Percentiles rank a stretch among this genome's conserved stretches.
These are phyloP conservation scores for Rossbeevera mucosa DNA, from an alignment of 768 basidiomycete species.

Conservation along the genomic window DNA sequence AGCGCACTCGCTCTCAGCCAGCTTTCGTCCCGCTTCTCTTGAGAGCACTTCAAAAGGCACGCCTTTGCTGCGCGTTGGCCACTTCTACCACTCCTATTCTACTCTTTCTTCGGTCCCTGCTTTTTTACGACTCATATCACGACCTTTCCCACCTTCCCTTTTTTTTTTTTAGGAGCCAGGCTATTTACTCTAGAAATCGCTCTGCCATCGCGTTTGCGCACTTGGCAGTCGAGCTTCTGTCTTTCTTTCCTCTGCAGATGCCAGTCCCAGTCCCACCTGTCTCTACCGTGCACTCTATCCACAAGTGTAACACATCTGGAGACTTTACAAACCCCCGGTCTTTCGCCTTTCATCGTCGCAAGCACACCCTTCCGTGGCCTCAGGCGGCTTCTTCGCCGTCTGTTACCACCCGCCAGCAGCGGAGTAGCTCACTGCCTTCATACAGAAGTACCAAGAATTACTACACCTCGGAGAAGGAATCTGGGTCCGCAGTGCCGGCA, in stretches of 20 bases:
- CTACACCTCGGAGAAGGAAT: conserved; percentile 60
- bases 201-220: conserved; percentile 42
- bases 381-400: conserved; percentile 61
- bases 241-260: conserved; percentile 60
- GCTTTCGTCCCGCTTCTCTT: conserved; percentile 19
- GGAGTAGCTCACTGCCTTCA: conserved; percentile 66
- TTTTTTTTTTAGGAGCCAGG: conserved; percentile 36
- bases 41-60: conserved; percentile 67
- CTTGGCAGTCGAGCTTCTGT: conserved; percentile 39
- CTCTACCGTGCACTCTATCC: conserved; percentile 57
- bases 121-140: conserved; percentile 68
- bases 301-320: conserved; percentile 52
- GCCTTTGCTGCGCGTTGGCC: conserved; percentile 93
- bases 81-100: conserved; percentile 34
- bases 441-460: conserved; percentile 68
- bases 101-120: conserved; percentile 20
- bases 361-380: conserved; percentile 55
- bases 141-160: conserved; percentile 43
- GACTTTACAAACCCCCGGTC: conserved; percentile 33
- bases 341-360: conserved; percentile 50
- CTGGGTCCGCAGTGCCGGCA: conserved; percentile 2
- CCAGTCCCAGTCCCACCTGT: conserved; percentile 77
- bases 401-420: conserved; percentile 64
- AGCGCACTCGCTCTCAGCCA: conserved; percentile 13
- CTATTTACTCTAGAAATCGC: conserved; percentile 39